These are phyloP conservation scores for Strobilomyces confusus DNA, from an alignment of 768 basidiomycete genomes.

Conservation along the genomic window DNA sequence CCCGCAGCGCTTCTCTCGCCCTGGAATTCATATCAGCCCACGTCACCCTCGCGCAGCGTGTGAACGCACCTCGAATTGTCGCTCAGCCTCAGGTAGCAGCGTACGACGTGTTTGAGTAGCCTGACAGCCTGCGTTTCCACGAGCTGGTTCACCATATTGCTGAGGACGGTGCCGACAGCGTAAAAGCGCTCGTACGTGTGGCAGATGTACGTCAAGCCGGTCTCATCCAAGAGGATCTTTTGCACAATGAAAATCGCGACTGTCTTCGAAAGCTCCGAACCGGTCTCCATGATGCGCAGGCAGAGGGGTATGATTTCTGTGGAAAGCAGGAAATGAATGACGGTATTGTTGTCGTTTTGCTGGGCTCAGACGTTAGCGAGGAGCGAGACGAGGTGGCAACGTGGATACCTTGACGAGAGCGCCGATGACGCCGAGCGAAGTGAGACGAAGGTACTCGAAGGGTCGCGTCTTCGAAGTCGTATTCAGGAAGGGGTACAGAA, in stretches of 20 bases:
- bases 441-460: slow-evolving; percentile 98
- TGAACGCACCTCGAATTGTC: slow-evolving; percentile 84
- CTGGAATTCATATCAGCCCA: slow-evolving; percentile 38
- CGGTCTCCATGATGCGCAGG: slow-evolving; percentile 99
- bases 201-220: slow-evolving; percentile 96
- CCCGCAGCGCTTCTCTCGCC: slow-evolving; percentile 91
- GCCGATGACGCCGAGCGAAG: slow-evolving; percentile 98
- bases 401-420: slow-evolving; percentile 88
- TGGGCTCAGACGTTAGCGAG: slow-evolving; percentile 31
- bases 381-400: not conserved
- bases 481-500: slow-evolving; percentile 96
- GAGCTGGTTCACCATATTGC: slow-evolving; percentile 98
- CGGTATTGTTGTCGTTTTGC: slow-evolving; percentile 99
- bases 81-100: slow-evolving; percentile 93
- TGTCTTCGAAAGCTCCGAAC: slow-evolving; percentile 96
- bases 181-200: slow-evolving; percentile 99
- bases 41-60: slow-evolving; percentile 8
- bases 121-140: slow-evolving; percentile 98
- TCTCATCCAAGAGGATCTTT: slow-evolving; percentile 95
- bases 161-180: slow-evolving; percentile 95
- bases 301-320: slow-evolving; percentile 99
- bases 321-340: slow-evolving; percentile 97
- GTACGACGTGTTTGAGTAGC: slow-evolving; percentile 94
- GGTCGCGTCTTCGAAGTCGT: slow-evolving; percentile 99
- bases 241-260: slow-evolving; percentile 99